Percentiles rank a stretch among this genome's conserved stretches.
These are phyloP conservation scores for Suillus occidentalis DNA, from an alignment of 768 basidiomycete genomes.

Conservation along the genomic window DNA sequence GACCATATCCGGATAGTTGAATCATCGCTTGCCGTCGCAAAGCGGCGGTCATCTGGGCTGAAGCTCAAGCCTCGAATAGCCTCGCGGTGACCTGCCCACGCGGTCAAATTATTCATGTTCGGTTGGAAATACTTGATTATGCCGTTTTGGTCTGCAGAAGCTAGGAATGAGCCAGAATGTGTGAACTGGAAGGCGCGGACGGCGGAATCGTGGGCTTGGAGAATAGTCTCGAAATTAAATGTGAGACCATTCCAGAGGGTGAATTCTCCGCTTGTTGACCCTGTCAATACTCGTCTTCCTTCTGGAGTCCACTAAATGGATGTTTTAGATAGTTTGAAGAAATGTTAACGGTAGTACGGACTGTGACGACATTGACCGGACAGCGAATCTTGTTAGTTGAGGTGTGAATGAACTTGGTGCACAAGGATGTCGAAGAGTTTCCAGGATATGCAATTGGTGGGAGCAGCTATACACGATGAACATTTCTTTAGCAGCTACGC, in stretches of 20 bases:
- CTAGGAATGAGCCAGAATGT: conserved; percentile 90
- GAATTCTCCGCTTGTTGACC: conserved; percentile 96
- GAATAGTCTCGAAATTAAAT: conserved; percentile 99
- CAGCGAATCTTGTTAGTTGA: conserved; percentile 98
- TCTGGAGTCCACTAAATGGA: conserved; percentile 90
- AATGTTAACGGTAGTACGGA: conserved; percentile 40
- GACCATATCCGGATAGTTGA: conserved; percentile 94
- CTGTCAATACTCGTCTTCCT: conserved; percentile 88
- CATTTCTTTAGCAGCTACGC: conserved; percentile 27
- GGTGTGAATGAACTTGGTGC: conserved; percentile 97
- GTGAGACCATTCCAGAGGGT: conserved; percentile 99
- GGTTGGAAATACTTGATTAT: conserved; percentile 99
- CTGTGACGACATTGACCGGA: conserved; percentile 93
- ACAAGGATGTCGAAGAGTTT: conserved; percentile 90
- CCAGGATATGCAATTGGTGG: conserved; percentile 91
- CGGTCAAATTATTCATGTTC: conserved; percentile 97
- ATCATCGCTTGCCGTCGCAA: conserved; percentile 96
- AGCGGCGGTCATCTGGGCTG: conserved; percentile 87
- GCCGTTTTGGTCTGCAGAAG: conserved; percentile 90
- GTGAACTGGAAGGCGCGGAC: conserved; percentile 90
- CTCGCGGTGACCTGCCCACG: conserved; percentile 93
- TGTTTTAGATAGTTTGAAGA: conserved; percentile 5
- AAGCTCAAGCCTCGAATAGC: conserved; percentile 91
- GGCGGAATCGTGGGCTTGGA: conserved; percentile 97
- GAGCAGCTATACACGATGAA: conserved; percentile 61